A percentile compares a stretch with the other conserved stretches of the same genome.
phyloP scores from a whole-genome alignment of 148 eudicot species.

The Simmondsia chinensis region DNA sequence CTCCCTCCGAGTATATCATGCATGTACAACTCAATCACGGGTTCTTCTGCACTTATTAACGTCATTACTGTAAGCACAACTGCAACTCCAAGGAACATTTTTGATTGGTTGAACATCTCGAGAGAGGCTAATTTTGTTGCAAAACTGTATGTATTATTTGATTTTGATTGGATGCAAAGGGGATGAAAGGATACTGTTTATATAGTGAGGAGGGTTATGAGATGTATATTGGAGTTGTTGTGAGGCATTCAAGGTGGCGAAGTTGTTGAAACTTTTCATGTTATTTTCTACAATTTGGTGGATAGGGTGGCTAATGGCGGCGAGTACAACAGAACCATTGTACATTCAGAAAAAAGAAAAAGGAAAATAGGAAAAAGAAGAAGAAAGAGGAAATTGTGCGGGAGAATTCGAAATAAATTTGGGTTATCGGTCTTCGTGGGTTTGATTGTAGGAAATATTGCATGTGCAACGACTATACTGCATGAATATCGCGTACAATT shows the following conservation, averaged over 20 bases:
- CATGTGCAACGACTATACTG: too few relatives aligned
- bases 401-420: too few relatives aligned
- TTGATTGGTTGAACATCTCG: slow-evolving; percentile 37
- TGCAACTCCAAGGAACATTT: slow-evolving; percentile 23
- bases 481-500: too few relatives aligned
- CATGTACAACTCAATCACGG: slow-evolving; percentile 68
- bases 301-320: too few relatives aligned
- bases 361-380: too few relatives aligned
- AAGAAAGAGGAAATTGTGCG: too few relatives aligned
- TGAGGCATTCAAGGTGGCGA: slow-evolving; percentile 12
- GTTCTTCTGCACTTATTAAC: slow-evolving; percentile 18
- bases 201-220: slow-evolving; percentile 13
- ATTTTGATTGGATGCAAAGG: slow-evolving; percentile 5
- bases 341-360: too few relatives aligned
- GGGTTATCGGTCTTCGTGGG: too few relatives aligned
- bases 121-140: too few relatives aligned
- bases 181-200: slow-evolving; percentile 6
- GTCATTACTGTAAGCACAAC: slow-evolving; percentile 23
- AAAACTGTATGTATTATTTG: background rate
- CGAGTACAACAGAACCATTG: too few relatives aligned
- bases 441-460: too few relatives aligned
- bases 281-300: background rate
- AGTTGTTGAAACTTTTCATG: slow-evolving; percentile 27
- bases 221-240: slow-evolving; percentile 35
- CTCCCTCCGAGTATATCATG: slow-evolving; percentile 90